These are phyloP conservation scores for Neoboletus brunneissimus DNA, from an alignment of 768 basidiomycete genomes.

Conservation along the genomic window DNA sequence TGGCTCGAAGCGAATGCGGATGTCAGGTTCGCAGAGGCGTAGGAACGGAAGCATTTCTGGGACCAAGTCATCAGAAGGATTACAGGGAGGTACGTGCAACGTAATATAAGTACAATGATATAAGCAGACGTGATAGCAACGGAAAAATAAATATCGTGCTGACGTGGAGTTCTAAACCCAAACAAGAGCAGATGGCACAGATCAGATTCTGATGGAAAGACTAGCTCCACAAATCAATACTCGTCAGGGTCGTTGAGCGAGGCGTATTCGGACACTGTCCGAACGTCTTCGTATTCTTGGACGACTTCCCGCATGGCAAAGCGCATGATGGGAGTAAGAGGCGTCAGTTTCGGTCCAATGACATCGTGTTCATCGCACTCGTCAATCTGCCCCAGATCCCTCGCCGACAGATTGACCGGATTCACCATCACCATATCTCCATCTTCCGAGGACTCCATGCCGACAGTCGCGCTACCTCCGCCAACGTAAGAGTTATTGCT, in stretches of 20 bases:
- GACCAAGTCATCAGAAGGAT: not conserved
- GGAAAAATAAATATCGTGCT: slow-evolving; percentile 13
- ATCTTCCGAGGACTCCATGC: slow-evolving; percentile 39
- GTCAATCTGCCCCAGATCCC: slow-evolving; percentile 45
- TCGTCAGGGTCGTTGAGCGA: slow-evolving; percentile 70
- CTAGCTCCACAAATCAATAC: slow-evolving; percentile 39
- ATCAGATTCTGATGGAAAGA: not conserved
- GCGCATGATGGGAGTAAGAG: slow-evolving; percentile 77
- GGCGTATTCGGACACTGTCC: slow-evolving; percentile 74
- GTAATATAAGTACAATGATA: slow-evolving; percentile 9
- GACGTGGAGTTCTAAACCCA: not conserved
- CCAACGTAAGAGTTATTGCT: slow-evolving; percentile 29
- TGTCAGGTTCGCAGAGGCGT: slow-evolving; percentile 74
- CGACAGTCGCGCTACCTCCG: slow-evolving; percentile 41
- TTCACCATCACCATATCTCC: slow-evolving; percentile 50
- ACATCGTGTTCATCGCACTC: slow-evolving; percentile 54
- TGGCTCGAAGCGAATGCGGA: slow-evolving; percentile 93
- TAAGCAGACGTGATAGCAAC: not conserved
- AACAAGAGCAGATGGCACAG: not conserved
- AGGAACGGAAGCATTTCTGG: not conserved
- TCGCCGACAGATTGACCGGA: slow-evolving; percentile 35
- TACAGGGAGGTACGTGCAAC: slow-evolving; percentile 1
- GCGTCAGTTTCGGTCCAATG: slow-evolving; percentile 72
- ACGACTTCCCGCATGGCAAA: slow-evolving; percentile 84
- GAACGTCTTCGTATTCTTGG: slow-evolving; percentile 75